Base-by-base conservation (phyloP, 108 stramenopile genomes). In the Cyclotella sp. region DNA sequence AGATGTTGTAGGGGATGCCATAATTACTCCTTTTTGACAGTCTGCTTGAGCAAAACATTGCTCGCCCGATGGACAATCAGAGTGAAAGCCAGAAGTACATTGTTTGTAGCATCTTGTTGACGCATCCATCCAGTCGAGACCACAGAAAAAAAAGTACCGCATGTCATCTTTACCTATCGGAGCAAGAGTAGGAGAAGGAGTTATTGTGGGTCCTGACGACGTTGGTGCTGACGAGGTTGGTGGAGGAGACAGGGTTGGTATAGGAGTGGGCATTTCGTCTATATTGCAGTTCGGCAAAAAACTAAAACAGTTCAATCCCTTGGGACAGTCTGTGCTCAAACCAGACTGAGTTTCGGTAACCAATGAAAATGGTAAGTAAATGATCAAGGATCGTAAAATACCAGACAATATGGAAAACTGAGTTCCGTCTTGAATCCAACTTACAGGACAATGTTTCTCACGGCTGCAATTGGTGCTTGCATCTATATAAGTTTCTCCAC, bases 1-100 rank as follows among this genome's bases (percentile, higher is more conserved):
- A n/a, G 70, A 63, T 22, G 49, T 60, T 0, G 54, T 41, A 19
- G 71, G 72, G 26, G 65, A 27, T 19, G 47, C 43, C 49, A 52
- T 40, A 49, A 75, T 75, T 0, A 75, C 54, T 57, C 74, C 74
- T 49, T 63, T 70, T 53, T 63, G 63, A 55, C 81, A 82, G 28
- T 73, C 70, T 18, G 74, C 74, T 64, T 82, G 70, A n/a, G 81
- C 81, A 60, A 82, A 82, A 55, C 81, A 82, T 51, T 82, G 53
- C 53, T 82, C 81, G 3, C 61, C 81, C 47, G 55, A 5, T 26
- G 55, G 55, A 57, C 55, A 82, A 26, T 75, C 74, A 15, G 53
- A 59, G 45, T 81, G 80, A 40, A 52, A 66, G 5, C 80, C 80
- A 30, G 49, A 54, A 8, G 70, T 1, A 45, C 80, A 81, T 18